Conservation (phyloP, 108 stramenopile genomes). For the Fistulifera solaris region DNA sequence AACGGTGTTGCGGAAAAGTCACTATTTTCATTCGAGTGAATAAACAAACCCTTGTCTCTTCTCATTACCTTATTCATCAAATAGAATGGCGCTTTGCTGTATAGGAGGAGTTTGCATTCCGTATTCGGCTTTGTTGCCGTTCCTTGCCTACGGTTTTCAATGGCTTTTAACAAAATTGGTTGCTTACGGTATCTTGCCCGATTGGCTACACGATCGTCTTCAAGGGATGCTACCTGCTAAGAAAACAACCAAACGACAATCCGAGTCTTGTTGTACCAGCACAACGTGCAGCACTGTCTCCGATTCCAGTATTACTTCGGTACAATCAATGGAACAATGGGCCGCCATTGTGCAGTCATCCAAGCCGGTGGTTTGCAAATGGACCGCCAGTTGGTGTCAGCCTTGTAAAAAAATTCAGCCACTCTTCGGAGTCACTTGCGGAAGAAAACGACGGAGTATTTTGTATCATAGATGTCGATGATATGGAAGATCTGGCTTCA, state of each 20-base stretch:
- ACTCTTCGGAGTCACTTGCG: constrained; percentile 37
- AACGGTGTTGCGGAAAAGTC: too few species aligned
- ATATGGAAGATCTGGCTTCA: constrained; percentile 55
- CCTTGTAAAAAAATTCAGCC: constrained; percentile 77
- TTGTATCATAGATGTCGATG: constrained; percentile 69
- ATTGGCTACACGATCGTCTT: constrained; percentile 34
- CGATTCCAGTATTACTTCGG: not conserved
- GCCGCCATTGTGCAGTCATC: not conserved
- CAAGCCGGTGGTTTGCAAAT: constrained; percentile 47
- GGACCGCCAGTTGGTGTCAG: constrained; percentile 84
- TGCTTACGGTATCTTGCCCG: constrained; percentile 30
- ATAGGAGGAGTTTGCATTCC: constrained; percentile 82
- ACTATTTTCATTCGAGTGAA: too few species aligned
- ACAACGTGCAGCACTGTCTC: not conserved
- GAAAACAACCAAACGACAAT: too few species aligned
- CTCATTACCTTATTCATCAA: too few species aligned
- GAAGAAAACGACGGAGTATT: constrained; percentile 17
- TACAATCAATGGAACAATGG: constrained; percentile 24
- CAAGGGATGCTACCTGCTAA: not conserved
- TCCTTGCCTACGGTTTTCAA: constrained; percentile 40
- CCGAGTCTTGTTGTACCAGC: too few species aligned
- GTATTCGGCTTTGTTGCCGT: constrained; percentile 65
- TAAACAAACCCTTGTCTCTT: too few species aligned
- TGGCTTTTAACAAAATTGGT: constrained; percentile 35
- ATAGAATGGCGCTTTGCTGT: constrained; percentile 49